Base-by-base conservation (phyloP, 352 stramenopile genomes). In the Blastocystis hominis region DNA sequence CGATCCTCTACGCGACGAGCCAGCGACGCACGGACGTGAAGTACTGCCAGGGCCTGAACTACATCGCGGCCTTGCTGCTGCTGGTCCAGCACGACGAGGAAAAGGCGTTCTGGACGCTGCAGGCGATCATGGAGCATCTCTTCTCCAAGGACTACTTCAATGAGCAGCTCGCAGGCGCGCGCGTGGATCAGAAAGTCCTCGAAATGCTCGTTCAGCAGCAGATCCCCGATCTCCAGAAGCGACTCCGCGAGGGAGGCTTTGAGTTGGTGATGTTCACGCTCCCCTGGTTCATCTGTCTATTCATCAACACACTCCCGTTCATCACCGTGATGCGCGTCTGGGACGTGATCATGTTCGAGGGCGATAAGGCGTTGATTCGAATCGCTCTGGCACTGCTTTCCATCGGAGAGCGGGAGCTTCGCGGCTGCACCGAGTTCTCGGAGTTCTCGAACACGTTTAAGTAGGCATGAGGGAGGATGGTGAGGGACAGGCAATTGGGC, bases 21-120 rank as follows among this genome's bases (percentile, higher is more conserved):
- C 59, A 76, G 17, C n/a, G 13, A 2, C 59, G 76, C 7, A 70
- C 15, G 34, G 76, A 86, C 24, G 42, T 86, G 10, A 76, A 76
- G 63, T 86, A 86, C 53, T 86, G 76, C 24, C 76, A 86, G 76
- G 76, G 76, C 42, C 54, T 86, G 47, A 86, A 86, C 30, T 86
- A 86, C 24, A 76, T 86, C 38, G 76, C 76, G n/a, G 76, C 59
- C 34, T 34, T 76, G 59, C 63, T 86, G 46, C 63, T 86, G 46
- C 63, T 86, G 55, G 63, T 76, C n/a, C 59, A 72, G 42, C 44
- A 77, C 53, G 76, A 86, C 56, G 76, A 72, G 20, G 76, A 86
- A n/a, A 72, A 46, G 40, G 59, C 76, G 7, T 86, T 86, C 61
- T 86, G 76, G 76, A 86, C 63, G 34, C 47, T 86, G 63, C 24